Conservation (phyloP, 306 rosid genomes). For the Sophora flavescens region DNA sequence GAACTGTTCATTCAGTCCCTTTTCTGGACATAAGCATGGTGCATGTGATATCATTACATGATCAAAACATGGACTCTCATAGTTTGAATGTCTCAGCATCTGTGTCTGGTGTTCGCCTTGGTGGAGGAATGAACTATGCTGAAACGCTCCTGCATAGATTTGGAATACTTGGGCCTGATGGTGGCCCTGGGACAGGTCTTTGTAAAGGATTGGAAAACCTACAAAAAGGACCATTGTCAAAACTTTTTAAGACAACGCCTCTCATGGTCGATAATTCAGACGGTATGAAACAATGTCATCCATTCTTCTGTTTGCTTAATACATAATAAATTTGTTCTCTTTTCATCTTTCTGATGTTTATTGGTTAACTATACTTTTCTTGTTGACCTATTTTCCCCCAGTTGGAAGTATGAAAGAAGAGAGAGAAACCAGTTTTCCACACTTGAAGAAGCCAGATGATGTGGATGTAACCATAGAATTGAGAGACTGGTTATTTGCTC, state of each 20-base stretch:
- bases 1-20: constrained; percentile 58
- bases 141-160: constrained; percentile 88
- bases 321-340: constrained; percentile 21
- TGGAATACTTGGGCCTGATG: constrained; percentile 95
- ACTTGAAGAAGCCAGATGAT: constrained; percentile 84
- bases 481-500: constrained; percentile 94
- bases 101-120: constrained; percentile 86
- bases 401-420: constrained; percentile 59
- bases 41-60: constrained; percentile 78
- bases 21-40: constrained; percentile 76
- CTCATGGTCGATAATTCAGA: constrained; percentile 55
- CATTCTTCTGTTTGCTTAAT: constrained; percentile 40
- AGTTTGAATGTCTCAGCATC: constrained; percentile 84
- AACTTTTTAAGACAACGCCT: constrained; percentile 73
- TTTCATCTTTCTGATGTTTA: constrained; percentile 11
- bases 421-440: constrained; percentile 60
- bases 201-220: constrained; percentile 81
- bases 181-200: constrained; percentile 85
- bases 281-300: constrained; percentile 58
- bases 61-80: constrained; percentile 78
- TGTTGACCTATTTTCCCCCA: constrained; percentile 41
- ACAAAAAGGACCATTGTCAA: constrained; percentile 83
- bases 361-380: constrained; percentile 13
- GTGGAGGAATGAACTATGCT: constrained; percentile 97
- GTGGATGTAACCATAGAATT: constrained; percentile 79